Evolutionary conservation across 768 basidiomycete species (phyloP).

Genomic region (Naganishia onofrii): DNA sequence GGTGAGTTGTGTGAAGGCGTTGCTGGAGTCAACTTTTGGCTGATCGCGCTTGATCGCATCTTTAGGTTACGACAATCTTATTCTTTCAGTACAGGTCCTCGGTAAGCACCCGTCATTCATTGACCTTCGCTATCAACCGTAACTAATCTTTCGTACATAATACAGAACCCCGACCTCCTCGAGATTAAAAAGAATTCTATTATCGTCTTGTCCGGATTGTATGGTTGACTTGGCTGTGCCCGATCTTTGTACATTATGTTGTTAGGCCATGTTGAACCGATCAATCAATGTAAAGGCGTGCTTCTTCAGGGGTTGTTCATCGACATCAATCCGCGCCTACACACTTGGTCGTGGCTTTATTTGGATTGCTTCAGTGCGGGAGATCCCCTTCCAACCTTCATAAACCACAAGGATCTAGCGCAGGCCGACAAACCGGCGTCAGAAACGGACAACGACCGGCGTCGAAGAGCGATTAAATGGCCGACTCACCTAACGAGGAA

Average conservation of each 20-base stretch:
- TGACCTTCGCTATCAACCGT: no score
- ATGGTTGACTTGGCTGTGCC: conserved; percentile 12
- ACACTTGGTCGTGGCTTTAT: neutral
- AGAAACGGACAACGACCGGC: neutral
- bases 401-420: neutral
- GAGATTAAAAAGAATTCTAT: conserved; percentile 15
- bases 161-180: conserved; percentile 23
- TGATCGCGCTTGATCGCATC: neutral
- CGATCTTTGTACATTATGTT: conserved; percentile 21
- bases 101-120: conserved; percentile 24
- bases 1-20: conserved; percentile 53
- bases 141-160: neutral
- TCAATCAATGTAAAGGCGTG: neutral
- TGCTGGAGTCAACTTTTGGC: neutral
- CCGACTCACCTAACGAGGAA: conserved; percentile 38
- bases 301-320: neutral
- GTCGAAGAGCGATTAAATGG: neutral
- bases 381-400: conserved; percentile 7
- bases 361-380: neutral
- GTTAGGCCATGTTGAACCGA: conserved; percentile 14
- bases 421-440: neutral
- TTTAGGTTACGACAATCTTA: conserved; percentile 76
- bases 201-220: conserved; percentile 16
- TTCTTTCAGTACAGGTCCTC: conserved; percentile 61
- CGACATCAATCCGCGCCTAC: no score